These are phyloP conservation scores for Eucalyptus fibrosa DNA, from an alignment of 345 rosid species.

Conservation along the genomic window DNA sequence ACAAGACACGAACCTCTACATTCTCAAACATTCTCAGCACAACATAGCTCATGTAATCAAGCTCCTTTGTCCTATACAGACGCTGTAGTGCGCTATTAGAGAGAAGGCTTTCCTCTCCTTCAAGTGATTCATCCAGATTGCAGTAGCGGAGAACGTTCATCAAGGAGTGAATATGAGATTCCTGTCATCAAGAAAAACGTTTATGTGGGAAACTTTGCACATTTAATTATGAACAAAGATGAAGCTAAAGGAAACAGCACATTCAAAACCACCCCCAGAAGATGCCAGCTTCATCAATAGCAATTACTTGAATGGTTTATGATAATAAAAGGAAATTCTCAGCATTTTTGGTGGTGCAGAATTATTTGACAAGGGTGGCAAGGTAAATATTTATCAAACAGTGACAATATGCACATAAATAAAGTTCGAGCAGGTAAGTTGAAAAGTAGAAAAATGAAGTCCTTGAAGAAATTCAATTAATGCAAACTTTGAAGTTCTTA, in stretches of 20 bases:
- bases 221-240: background rate
- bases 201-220: background rate
- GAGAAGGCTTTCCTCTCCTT: conserved; percentile 87
- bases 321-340: background rate
- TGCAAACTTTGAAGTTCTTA: background rate
- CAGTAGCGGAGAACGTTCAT: conserved; percentile 95
- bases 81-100: conserved; percentile 71
- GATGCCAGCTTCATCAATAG: background rate
- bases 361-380: background rate
- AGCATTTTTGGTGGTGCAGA: background rate
- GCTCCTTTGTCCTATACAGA: conserved; percentile 79
- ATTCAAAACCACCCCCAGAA: background rate
- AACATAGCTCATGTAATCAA: conserved; percentile 97
- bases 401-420: background rate
- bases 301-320: background rate
- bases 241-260: background rate
- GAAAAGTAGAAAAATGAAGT: background rate
- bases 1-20: conserved; percentile 38
- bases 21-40: conserved; percentile 94
- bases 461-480: background rate
- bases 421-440: background rate
- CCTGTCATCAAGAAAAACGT: conserved; percentile 25
- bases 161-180: conserved; percentile 95
- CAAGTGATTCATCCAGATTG: conserved; percentile 92
- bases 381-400: background rate